A percentile compares a stretch with the other conserved stretches of the same genome.
phyloP scores from a whole-genome alignment of 768 basidiomycete species.

The Leccinum rimulosum region DNA sequence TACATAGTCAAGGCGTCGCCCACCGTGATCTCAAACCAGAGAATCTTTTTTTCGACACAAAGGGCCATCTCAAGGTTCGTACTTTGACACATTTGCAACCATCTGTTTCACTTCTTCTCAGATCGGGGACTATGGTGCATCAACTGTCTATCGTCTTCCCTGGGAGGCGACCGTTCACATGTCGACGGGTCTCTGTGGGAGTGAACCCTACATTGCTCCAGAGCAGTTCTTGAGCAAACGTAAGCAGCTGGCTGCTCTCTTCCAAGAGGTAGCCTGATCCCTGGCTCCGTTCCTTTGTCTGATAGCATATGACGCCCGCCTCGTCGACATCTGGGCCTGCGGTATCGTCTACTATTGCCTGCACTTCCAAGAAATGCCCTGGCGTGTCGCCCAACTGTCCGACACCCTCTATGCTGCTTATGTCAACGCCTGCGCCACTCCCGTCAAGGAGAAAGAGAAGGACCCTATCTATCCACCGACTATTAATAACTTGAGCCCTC shows the following conservation, averaged over 20 bases:
- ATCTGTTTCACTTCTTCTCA: constrained; percentile 33
- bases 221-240: constrained; percentile 97
- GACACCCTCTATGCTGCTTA: constrained; percentile 85
- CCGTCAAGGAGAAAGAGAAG: constrained; percentile 32
- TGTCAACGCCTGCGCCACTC: constrained; percentile 37
- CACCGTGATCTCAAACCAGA: constrained; percentile 99
- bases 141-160: constrained; percentile 97
- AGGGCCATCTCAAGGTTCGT: constrained; percentile 88
- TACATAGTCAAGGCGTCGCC: constrained; percentile 95
- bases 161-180: constrained; percentile 98
- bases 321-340: constrained; percentile 97
- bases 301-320: constrained; percentile 92
- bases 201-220: constrained; percentile 98
- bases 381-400: constrained; percentile 86
- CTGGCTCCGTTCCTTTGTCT: constrained; percentile 12
- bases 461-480: constrained; percentile 51
- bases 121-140: constrained; percentile 99
- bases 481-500: constrained; percentile 85
- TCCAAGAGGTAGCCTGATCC: constrained; percentile 39
- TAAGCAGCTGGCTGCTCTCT: constrained; percentile 50
- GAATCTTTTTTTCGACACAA: constrained; percentile 91
- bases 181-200: constrained; percentile 95
- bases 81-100: neutral
- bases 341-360: constrained; percentile 98
- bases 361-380: constrained; percentile 96